Evolutionary conservation across 2,329 filamentous ascomycete species (phyloP).

Genomic region (Septoria petroselini): DNA sequence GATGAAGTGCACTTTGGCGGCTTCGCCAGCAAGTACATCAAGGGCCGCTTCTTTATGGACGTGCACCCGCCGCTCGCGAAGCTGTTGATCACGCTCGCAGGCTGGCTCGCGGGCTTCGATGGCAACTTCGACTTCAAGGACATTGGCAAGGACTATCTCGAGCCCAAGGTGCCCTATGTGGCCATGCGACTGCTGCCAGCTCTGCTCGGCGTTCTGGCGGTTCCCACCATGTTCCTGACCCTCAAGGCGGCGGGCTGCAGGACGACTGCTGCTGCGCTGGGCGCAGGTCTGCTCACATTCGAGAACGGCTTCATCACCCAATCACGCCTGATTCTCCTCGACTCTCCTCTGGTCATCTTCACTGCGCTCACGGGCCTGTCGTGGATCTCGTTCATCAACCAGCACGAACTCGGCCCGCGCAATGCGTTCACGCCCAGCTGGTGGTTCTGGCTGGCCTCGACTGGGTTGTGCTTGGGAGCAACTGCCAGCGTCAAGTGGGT

Average conservation of each 20-base stretch:
- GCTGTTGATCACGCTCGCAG: constrained; percentile 90
- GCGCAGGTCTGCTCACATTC: constrained; percentile 84
- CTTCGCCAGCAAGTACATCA: constrained; percentile 98
- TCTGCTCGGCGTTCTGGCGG: constrained; percentile 79
- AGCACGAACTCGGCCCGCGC: constrained; percentile 86
- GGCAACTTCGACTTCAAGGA: constrained; percentile 99
- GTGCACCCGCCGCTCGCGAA: constrained; percentile 98
- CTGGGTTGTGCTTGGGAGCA: constrained; percentile 80
- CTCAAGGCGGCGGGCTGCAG: constrained; percentile 87
- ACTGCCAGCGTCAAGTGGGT: constrained; percentile 99
- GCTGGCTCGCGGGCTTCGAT: constrained; percentile 91
- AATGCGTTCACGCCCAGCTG: constrained; percentile 85
- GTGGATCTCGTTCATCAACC: constrained; percentile 92
- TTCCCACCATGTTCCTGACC: constrained; percentile 91
- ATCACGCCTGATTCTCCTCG: constrained; percentile 90
- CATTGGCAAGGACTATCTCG: constrained; percentile 97
- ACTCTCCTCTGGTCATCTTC: constrained; percentile 89
- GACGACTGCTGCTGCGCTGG: constrained; percentile 78
- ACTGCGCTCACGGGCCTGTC: constrained; percentile 87
- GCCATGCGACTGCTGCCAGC: constrained; percentile 95
- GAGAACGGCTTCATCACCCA: constrained; percentile 96
- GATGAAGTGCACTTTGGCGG: constrained; percentile 99
- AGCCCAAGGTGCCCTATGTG: constrained; percentile 92
- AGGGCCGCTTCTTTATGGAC: constrained; percentile 99
- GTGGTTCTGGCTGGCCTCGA: constrained; percentile 97